Base-by-base conservation (phyloP, 2,329 filamentous ascomycete genomes). In the Coccinonectria pachysandricola region DNA sequence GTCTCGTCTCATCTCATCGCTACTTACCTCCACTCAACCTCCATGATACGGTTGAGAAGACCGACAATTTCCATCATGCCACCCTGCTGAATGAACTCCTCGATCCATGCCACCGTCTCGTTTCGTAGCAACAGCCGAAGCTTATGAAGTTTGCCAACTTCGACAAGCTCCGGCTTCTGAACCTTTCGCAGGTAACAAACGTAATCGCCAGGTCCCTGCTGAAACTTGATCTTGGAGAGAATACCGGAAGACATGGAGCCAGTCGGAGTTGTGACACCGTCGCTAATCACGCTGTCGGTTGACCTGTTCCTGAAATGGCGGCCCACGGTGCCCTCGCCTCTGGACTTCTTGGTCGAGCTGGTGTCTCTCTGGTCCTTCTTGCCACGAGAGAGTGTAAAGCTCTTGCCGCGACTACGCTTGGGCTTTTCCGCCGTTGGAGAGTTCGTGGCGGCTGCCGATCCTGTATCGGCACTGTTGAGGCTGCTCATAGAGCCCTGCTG, bases 111-210 rank as follows among this genome's bases (percentile, higher is more conserved):
- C 5, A 98, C 85, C 0, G 88, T 93, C 60, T 98, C 91, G 47
- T 96, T 96, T 11, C 91, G 76, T 27, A 98, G 66, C 27, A 96
- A 60, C 12, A 95, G 68, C 9, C 88, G 75, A 23, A 98, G 68
- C 57, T 96, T 96, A 59, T 96, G 91, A 18, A 98, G 60, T 51
- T 91, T 88, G 22, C 87, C 86, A n/a, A 96, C 83, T 52, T 96
- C 88, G 7, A 95, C 79, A 19, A 76, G 63, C 45, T 91, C 74
- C 0, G 86, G 86, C 55, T 84, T 80, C 40, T 77, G 79, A 2
- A 82, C 78, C 53, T 85, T 87, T 45, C 73, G 71, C 42, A 95
- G 60, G 50, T 95, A 94, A 12, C 72, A 66, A 19, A 96, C 86
- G 56, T 92, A 94, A 47, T 95, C 85, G 21, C 74, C 69, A 0